These are phyloP conservation scores for Ceratocystis lukuohia DNA, from an alignment of 2,329 filamentous ascomycete genomes.

Conservation along the genomic window DNA sequence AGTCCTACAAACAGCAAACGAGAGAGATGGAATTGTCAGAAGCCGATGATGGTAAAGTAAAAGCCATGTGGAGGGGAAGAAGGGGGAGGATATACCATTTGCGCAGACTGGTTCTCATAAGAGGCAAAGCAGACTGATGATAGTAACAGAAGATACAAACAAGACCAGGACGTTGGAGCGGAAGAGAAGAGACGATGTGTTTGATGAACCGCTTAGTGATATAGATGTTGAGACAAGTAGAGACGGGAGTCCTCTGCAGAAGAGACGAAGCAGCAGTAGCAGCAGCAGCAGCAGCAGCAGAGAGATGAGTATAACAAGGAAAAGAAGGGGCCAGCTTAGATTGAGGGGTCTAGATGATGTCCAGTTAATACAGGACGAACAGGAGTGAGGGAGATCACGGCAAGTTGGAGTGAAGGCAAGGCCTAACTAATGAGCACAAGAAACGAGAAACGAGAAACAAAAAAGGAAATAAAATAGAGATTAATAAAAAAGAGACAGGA, in stretches of 20 bases:
- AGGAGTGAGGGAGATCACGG: neutral
- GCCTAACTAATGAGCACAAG: too few species aligned
- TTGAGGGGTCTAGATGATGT: neutral
- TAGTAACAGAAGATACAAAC: neutral
- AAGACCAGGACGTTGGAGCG: neutral
- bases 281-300: too few species aligned
- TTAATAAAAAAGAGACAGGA: neutral
- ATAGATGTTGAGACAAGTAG: too few species aligned
- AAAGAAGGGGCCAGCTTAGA: too few species aligned
- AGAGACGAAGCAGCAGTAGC: too few species aligned
- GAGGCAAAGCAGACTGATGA: slow-evolving; percentile 5
- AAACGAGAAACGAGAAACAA: neutral
- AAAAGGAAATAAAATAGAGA: neutral
- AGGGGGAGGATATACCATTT: slow-evolving; percentile 5
- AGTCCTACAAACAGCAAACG: slow-evolving; percentile 8
- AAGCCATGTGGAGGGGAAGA: neutral
- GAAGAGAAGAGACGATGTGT: neutral
- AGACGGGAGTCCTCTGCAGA: too few species aligned
- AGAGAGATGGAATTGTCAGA: too few species aligned
- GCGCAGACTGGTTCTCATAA: slow-evolving; percentile 11
- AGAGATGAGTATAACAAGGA: too few species aligned
- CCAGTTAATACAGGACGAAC: neutral
- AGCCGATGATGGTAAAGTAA: neutral
- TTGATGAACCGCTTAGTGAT: too few species aligned
- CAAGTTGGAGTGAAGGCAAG: neutral